Evolutionary conservation across 495 filamentous ascomycete genomes (phyloP).

Genomic region (Aspergillus heteromorphus): DNA sequence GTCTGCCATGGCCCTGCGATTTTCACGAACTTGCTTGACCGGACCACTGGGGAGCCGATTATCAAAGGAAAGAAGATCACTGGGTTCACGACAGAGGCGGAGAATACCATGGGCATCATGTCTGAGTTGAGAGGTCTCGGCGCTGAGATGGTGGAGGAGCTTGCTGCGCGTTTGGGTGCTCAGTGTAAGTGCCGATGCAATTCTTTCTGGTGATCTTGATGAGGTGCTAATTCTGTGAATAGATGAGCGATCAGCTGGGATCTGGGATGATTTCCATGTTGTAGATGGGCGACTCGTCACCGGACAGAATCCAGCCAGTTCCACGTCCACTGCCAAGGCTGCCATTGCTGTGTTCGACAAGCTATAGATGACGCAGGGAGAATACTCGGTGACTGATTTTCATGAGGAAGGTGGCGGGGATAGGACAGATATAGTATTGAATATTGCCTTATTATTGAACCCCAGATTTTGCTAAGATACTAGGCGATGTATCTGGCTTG

Average conservation of each 20-base stretch:
- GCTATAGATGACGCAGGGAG: constrained; percentile 26
- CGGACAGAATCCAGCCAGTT: constrained; percentile 65
- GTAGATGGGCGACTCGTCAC: constrained; percentile 58
- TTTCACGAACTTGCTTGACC: constrained; percentile 37
- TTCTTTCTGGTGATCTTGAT: background rate
- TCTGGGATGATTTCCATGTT: constrained; percentile 45
- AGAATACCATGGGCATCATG: constrained; percentile 26
- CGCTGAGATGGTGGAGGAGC: constrained; percentile 33
- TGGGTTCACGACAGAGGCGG: constrained; percentile 43
- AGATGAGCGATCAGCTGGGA: constrained; percentile 33
- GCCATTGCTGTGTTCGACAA: constrained; percentile 39
- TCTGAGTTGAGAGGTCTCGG: constrained; percentile 18
- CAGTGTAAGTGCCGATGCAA: constrained; percentile 26
- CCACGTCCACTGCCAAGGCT: constrained; percentile 41
- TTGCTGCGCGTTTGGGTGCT: constrained; percentile 28
- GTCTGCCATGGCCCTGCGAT: constrained; percentile 44
- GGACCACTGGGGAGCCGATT: constrained; percentile 32
- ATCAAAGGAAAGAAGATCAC: constrained; percentile 37
- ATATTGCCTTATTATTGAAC: no score
- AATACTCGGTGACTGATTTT: no score
- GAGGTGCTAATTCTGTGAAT: background rate
- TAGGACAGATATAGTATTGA: no score
- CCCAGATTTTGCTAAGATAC: no score
- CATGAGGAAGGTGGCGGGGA: no score
- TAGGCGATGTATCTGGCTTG: no score